Base-by-base conservation (phyloP, 352 stramenopile genomes). In the Globisporangium mamillatum region DNA sequence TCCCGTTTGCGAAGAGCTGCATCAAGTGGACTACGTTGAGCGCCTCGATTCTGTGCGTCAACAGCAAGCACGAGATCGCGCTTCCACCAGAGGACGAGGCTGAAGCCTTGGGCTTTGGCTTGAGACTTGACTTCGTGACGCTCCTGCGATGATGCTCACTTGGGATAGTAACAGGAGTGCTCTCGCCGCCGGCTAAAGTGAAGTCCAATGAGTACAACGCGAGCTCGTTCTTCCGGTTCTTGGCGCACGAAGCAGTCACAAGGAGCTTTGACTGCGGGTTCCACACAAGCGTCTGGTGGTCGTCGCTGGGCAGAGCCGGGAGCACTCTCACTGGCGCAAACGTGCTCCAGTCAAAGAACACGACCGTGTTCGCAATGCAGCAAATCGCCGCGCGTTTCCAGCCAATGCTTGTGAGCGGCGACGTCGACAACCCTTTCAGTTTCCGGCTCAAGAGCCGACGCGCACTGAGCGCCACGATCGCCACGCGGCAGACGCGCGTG, bases 401-500 rank as follows among this genome's bases (percentile, higher is more conserved):
- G 44, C 64, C 76, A 5, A 62, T 6, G n/a, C 62, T 24, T 1
- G 46, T 14, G n/a, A 77, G 59, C 20, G 68, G 54, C 29, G 75
- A 78, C 0, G 77, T 71, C 8, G 73, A 24, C 24, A 79, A 60
- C 6, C 69, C 65, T 22, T 71, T 59, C 55, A 89, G 61, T 36
- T 74, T 72, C 10, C 75, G 75, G 25, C 48, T 75, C 24, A 61
- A 60, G 0, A 82, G 22, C 1, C 65, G 62, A 44, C 67, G 70
- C 0, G 78, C 64, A 18, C 20, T 44, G 18, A 91, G 55, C 7
- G 41, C 50, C 52, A 73, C 67, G 46, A 82, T 53, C 29, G 71
- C 62, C 4, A 91, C 76, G 7, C 68, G 74, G 24, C 73, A 84
- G 1, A 63, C 66, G 27, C 71, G 62, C 18, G 81, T 81, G 41